phyloP scores from a whole-genome alignment of 768 basidiomycete species.

The Psilocybe sp. region DNA sequence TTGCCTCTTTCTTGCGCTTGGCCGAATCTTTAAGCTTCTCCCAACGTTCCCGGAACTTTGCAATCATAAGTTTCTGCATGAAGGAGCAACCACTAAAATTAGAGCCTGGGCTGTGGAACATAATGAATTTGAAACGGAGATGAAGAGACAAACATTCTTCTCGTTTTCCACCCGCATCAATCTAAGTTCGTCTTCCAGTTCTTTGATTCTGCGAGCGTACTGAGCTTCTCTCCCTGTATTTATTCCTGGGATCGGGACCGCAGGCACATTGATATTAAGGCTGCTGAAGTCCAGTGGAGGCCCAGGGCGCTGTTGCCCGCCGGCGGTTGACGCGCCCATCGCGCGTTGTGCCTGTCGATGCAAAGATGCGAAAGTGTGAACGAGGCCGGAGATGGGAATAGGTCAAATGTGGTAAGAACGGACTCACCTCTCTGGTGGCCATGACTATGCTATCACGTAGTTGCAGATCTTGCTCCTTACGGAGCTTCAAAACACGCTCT shows the following conservation, averaged over 20 bases:
- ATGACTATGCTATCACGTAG: slow-evolving; percentile 77
- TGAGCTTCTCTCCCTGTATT: slow-evolving; percentile 53
- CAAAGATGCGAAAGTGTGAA: neutral
- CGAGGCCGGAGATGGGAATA: neutral
- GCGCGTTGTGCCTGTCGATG: slow-evolving; percentile 68
- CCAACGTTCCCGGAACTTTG: slow-evolving; percentile 83
- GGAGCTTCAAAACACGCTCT: slow-evolving; percentile 61
- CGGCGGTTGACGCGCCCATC: slow-evolving; percentile 60
- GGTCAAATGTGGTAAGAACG: neutral
- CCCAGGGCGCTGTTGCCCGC: slow-evolving; percentile 44
- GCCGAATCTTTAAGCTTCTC: slow-evolving; percentile 88
- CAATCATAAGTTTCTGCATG: slow-evolving; percentile 75
- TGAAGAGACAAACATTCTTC: slow-evolving; percentile 59
- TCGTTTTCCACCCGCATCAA: slow-evolving; percentile 68
- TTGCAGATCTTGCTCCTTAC: slow-evolving; percentile 77
- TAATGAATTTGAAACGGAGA: neutral
- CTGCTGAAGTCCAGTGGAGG: slow-evolving; percentile 49
- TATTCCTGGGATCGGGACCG: slow-evolving; percentile 47
- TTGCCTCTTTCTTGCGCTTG: slow-evolving; percentile 80
- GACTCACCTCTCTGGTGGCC: slow-evolving; percentile 59
- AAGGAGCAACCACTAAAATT: neutral
- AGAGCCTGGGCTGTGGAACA: neutral
- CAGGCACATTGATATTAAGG: slow-evolving; percentile 56
- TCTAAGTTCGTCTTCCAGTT: slow-evolving; percentile 79
- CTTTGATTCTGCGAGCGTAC: slow-evolving; percentile 63